Base-by-base conservation (phyloP, 2,329 filamentous ascomycete genomes). In the Aspergillus aculeatinus region DNA sequence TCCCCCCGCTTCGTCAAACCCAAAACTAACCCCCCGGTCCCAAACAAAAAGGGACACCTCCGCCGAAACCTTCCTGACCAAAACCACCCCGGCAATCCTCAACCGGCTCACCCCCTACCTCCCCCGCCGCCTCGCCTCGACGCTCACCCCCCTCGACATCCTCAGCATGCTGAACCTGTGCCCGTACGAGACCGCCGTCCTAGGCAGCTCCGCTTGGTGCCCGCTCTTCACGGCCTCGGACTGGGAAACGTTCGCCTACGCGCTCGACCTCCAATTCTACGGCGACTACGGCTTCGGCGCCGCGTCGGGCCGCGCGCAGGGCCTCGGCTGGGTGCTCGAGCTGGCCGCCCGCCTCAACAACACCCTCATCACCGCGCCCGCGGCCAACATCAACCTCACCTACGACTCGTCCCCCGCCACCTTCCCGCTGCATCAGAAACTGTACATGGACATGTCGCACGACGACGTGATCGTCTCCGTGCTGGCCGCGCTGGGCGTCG, bases 391-490 rank as follows among this genome's bases (percentile, higher is more conserved):
- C 61, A 84, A 84, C 75, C 75, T 75, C 59, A 80, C 78, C 5
- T 68, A 82, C 55, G 80, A 80, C 64, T 68, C 80, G 67, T 82
- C 83, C 67, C 62, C 71, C 1, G 62, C 63, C 0, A 71, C 77
- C 29, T 84, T 84, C 67, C 82, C 82, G 0, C 75, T 83, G 1
- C 72, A 73, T 49, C 76, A 79, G 58, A 77, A 77, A 2, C 79
- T 84, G 65, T 84, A 83, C 65, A 76, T 81, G 60, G 82, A 84
- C 65, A 83, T 84, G 72, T 77, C 76, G 11, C 82, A 84, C 68
- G 82, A 84, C 68, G 79, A 83, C 62, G 81, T 83, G 62, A 80
- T 84, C 63, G 68, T 83, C 58, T 80, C 77, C 4, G 76, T 78
- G 5, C 72, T 85, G 12, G 77, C 81, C 0, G 82, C 83, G 3